Evolutionary conservation across 192 early-diverging fungal genomes (phyloP), one percentile per base, ranked within the genome.

Genomic region (Glomus cerebriforme): DNA sequence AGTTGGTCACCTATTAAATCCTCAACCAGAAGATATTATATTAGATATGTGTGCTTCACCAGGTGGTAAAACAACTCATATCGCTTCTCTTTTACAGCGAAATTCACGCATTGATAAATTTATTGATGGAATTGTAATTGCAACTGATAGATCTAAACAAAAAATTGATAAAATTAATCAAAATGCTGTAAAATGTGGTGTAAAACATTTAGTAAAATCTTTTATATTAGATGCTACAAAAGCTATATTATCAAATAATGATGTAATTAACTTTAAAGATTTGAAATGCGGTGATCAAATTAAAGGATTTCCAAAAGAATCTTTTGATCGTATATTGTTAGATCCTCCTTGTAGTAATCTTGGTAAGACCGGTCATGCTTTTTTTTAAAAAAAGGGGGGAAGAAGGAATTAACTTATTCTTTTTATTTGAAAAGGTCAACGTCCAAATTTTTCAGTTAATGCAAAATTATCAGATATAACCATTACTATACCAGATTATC

Each of bases 311-410:
- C 77, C 77, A 27, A 39, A 37, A 15, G 58, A 78, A 68, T 27
- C n/a, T 8, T 78, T 78, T 54, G 77, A 78, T 34, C 35, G 64
- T 49, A 68, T 78, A 24, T 67, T 78, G 45, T 45, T 78, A 15
- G 77, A 78, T 78, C 77, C 77, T 62, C 77, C 77, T 54, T 78
- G 77, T 54, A 78, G 43, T 0, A 59, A 59, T 19, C 47, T 78
- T 27, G 77, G 77, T 32, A 45, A 66, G 13, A 26, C 12, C 27
- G 13, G 34, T 24, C n/a, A 67, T 10, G 12, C 39, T 43, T 43
- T 43, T 43, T 43, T 43, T 43, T 43, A 12, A 1, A 12, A 43
- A 43, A 43, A 43, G 2, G 9, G 2, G 12, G 9, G 37, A 39
- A 39, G n/a, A n/a, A n/a, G n/a, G n/a, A n/a, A n/a, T n/a, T 39